Percentiles rank a stretch among this genome's conserved stretches.
phyloP scores from a whole-genome alignment of 768 basidiomycete genomes.

The Lactifluus pinguis region DNA sequence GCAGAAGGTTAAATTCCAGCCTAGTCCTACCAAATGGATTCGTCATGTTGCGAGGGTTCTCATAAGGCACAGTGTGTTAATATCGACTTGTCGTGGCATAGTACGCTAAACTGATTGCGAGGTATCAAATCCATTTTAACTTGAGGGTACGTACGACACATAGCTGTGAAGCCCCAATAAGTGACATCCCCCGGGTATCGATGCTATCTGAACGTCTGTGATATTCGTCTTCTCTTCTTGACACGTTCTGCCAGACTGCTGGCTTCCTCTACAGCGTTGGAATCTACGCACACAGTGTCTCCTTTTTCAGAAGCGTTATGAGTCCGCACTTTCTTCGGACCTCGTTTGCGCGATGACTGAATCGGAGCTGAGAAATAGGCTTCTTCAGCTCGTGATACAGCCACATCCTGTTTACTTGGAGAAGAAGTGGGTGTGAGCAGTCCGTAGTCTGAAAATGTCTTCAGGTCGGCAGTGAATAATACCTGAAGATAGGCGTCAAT shows the following conservation, averaged over 20 bases:
- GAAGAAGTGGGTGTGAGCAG: conserved; percentile 24
- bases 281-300: not conserved
- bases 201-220: not conserved
- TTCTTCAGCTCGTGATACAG: not conserved
- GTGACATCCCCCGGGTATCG: not conserved
- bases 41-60: no score
- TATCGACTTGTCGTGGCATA: no score
- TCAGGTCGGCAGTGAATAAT: conserved; percentile 67
- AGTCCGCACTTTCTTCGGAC: not conserved
- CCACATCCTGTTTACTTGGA: not conserved
- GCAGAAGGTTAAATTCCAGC: no score
- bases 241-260: conserved; percentile 9
- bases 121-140: no score
- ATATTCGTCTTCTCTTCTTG: conserved; percentile 8
- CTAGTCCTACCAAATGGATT: no score
- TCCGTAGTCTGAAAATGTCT: conserved; percentile 56
- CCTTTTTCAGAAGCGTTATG: not conserved
- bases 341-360: not conserved
- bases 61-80: no score
- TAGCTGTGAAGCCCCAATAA: no score
- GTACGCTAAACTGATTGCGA: no score
- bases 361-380: not conserved
- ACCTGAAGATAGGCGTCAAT: conserved; percentile 36
- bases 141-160: no score
- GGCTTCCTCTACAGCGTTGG: not conserved